Evolutionary conservation across 805 yeast genomes (phyloP), one percentile per base, ranked within the genome.

Genomic region (Cyberlindnera maritima): DNA sequence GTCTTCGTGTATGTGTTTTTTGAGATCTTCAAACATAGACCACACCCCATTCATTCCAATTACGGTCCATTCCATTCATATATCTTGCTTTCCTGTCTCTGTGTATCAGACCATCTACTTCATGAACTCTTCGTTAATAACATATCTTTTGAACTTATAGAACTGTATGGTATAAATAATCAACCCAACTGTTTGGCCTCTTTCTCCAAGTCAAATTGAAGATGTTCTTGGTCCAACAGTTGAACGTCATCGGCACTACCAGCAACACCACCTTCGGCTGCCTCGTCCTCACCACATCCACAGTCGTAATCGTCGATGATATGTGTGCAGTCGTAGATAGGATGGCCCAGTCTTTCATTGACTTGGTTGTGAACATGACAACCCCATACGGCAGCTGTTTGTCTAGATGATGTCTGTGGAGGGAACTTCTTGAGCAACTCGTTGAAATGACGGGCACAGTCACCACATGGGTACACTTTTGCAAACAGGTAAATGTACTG

Each of bases 401-500:
- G 80, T 48, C 96, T 74, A 19, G 85, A 75, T 8, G 80, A 72
- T 3, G 85, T 75, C 60, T 94, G 99, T 2, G 96, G 97, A 1
- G 99, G 98, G 59, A 72, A 83, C 57, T 84, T 74, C 47, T 70
- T 60, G 47, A 94, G 67, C 54, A 92, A 68, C 60, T 77, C 68
- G 53, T 78, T 85, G 65, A 94, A 94, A 65, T 94, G 98, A 54
- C 88, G 74, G 0, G 99, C 97, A 68, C 98, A 94, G 63, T 92
- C 97, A 3, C 96, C 96, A 68, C 98, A 92, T 0, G 99, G 99
- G 55, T 94, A 94, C 10, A 94, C 92, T 58, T 91, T 88, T 1
- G 94, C 90, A 68, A 91, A 94, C 31, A 88, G 69, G 19, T 79
- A 68, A 18, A 94, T 75, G 63, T 82, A 94, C 48, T 71, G 76